phyloP scores from a whole-genome alignment of 1,284 basidiomycete genomes.

The Trametes hirsuta region DNA sequence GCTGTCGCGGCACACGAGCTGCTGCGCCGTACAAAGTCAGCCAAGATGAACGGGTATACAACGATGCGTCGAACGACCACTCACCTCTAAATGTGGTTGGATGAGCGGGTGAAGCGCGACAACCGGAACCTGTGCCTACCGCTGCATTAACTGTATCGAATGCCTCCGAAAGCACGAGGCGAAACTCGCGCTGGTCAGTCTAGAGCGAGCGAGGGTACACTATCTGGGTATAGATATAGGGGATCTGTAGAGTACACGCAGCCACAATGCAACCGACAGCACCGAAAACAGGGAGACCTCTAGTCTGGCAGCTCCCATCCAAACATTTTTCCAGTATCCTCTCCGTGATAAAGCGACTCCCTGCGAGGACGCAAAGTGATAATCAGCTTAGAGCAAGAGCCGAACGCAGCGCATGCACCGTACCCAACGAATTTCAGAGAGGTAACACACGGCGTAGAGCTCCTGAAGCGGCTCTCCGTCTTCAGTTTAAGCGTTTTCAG shows the following conservation, averaged over 20 bases:
- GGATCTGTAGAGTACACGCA: constrained; percentile 17
- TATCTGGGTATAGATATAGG: constrained; percentile 18
- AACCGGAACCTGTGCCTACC: no score
- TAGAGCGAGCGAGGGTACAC: background rate
- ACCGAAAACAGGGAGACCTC: background rate
- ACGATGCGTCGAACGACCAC: no score
- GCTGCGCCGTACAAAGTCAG: no score
- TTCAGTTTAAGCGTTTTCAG: constrained; percentile 63
- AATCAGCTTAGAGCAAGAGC: background rate
- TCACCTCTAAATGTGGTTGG: no score
- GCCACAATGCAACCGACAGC: constrained; percentile 6
- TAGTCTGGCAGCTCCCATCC: constrained; percentile 64
- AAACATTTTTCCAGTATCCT: constrained; percentile 65
- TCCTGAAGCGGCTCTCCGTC: constrained; percentile 33
- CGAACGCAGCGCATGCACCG: constrained; percentile 27
- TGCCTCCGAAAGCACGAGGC: no score
- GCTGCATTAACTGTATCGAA: no score
- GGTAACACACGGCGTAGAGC: constrained; percentile 52
- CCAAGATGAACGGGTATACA: no score
- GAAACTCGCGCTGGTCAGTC: background rate
- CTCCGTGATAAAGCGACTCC: constrained; percentile 67
- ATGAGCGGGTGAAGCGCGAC: no score
- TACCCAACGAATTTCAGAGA: constrained; percentile 74
- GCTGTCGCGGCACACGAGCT: no score
- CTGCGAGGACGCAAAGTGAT: constrained; percentile 35